A percentile compares a stretch with the other conserved stretches of the same genome.
Evolutionary conservation across 192 early-diverging fungal species (phyloP).

Genomic region (Backusella macrospora): DNA sequence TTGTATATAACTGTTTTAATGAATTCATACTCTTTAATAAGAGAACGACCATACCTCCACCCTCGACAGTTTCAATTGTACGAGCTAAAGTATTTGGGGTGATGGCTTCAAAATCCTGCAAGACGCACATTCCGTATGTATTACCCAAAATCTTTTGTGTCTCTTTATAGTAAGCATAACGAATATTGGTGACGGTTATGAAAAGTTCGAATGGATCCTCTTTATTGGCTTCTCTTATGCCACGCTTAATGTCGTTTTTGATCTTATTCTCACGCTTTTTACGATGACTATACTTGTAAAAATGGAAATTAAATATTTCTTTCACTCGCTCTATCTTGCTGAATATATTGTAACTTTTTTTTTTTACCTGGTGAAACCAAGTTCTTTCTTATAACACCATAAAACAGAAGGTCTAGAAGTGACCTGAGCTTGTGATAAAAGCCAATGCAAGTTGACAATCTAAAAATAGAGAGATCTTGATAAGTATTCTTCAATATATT

Average conservation of each 20-base stretch:
- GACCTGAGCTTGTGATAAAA: conserved; percentile 92
- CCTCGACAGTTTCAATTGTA: conserved; percentile 98
- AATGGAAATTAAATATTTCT: neutral
- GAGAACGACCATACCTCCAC: conserved; percentile 93
- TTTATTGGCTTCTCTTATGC: conserved; percentile 86
- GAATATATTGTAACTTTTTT: neutral
- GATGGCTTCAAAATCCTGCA: conserved; percentile 98
- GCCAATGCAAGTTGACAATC: conserved; percentile 96
- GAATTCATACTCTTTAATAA: conserved; percentile 95
- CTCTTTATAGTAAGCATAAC: conserved; percentile 99
- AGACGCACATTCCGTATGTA: conserved; percentile 98
- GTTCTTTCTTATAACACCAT: conserved; percentile 99
- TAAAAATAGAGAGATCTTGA: conserved; percentile 35
- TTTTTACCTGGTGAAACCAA: conserved; percentile 81
- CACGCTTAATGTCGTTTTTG: conserved; percentile 91
- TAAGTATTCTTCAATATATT: no score
- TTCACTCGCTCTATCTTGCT: neutral
- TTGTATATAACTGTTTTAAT: conserved; percentile 95
- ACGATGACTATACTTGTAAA: conserved; percentile 64
- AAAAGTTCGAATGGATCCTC: conserved; percentile 99
- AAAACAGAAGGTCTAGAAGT: conserved; percentile 91
- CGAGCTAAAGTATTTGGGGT: conserved; percentile 96
- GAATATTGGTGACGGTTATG: conserved; percentile 91
- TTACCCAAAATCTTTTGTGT: conserved; percentile 97
- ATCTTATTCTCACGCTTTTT: conserved; percentile 97